Base-by-base conservation (phyloP, 345 rosid species). In the Brassica cretica region DNA sequence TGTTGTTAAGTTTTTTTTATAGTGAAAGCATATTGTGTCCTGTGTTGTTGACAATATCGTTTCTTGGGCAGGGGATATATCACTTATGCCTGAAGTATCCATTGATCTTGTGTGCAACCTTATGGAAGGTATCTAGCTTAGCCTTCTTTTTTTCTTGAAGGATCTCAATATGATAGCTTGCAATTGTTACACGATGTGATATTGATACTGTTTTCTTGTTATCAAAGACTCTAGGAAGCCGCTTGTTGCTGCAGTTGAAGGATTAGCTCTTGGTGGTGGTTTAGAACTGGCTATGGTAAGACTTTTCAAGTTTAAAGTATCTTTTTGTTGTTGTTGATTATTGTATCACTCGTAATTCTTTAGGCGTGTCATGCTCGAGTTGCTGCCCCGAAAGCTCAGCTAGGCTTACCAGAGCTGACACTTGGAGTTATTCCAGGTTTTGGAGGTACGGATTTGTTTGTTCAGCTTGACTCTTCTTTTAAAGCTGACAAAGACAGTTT, bases 261-360 rank as follows among this genome's bases (percentile, higher is more conserved):
- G 98, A 78, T 78, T 94, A 79, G 98, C 98, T 61, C 93, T 94
- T 74, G 98, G 98, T 77, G 98, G 98, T 84, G 98, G 98, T 81
- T 84, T 94, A 69, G 98, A 94, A 78, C 64, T 94, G 66, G 92
- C 97, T 44, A 61, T 94, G 98, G 98, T 94, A 58, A 86, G 85
- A 39, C 32, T 12, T 83, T 71, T 44, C 29, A 18, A 2, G 61
- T 39, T 14, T 41, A 2, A 60, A n/a, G 24, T 3, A 29, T 29
- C 66, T 73, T 71, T 41, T 66, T 5, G 24, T 21, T 3, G 35
- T 61, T 68, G 9, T 35, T 64, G 33, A 51, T 37, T 66, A 33
- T 30, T 74, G 62, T 35, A 71, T 46, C 51, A 24, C 25, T 35
- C 15, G 41, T 74, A 30, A 3, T 60, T 14, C 70, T 66, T 5